phyloP scores from a whole-genome alignment of 2,329 filamentous ascomycete species.

The Trichoderma lentiforme region DNA sequence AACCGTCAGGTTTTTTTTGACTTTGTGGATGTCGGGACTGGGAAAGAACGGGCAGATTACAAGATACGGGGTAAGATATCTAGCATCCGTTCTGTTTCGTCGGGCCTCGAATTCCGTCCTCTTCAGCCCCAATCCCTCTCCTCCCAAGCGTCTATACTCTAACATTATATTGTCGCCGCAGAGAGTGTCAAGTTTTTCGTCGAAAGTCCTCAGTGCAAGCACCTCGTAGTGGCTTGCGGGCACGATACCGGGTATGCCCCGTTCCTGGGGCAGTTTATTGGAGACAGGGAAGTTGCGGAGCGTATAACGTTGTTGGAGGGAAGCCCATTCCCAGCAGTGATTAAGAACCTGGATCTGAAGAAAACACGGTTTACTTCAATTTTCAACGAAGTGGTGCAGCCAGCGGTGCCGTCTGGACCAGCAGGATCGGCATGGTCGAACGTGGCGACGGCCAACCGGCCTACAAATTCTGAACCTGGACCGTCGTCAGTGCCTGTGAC shows the following conservation, averaged over 20 bases:
- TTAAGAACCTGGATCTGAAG: neutral
- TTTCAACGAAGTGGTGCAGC: neutral
- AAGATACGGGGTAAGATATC: neutral
- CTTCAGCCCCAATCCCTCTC: too few species aligned
- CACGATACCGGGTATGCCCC: constrained; percentile 10
- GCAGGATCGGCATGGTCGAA: neutral
- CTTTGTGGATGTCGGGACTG: neutral
- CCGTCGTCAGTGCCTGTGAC: neutral
- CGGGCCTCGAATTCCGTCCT: neutral
- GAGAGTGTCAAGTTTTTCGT: constrained; percentile 6
- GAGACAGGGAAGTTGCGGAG: neutral
- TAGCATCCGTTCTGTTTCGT: neutral
- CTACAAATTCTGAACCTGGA: neutral
- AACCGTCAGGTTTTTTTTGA: neutral
- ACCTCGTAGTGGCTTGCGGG: constrained; percentile 8
- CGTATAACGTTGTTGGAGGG: neutral
- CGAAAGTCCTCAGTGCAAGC: constrained; percentile 3
- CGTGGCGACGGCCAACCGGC: neutral
- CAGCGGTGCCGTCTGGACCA: neutral
- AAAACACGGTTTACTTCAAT: neutral
- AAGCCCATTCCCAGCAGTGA: neutral
- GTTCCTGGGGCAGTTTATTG: constrained; percentile 2
- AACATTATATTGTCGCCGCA: neutral
- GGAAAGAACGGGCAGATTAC: neutral
- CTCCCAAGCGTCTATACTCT: neutral